These are phyloP conservation scores for Saksenaea oblongispora DNA, from an alignment of 371 early-diverging fungal genomes.

Conservation along the genomic window DNA sequence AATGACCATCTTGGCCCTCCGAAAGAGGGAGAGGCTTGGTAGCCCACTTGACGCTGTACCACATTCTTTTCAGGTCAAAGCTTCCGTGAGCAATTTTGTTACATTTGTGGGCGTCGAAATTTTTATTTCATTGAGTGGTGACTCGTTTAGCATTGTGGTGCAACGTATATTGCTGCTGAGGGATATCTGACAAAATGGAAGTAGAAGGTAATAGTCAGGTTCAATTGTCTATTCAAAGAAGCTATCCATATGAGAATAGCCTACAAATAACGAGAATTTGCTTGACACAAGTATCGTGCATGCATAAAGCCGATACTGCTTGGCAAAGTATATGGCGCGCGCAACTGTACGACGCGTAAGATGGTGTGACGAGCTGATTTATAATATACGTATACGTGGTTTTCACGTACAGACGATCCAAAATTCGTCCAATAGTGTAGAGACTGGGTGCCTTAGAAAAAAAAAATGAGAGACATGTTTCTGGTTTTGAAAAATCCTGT, in stretches of 20 bases:
- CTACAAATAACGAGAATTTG: too few species aligned
- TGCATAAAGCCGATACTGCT: not conserved
- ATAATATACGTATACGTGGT: not conserved
- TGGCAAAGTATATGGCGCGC: not conserved
- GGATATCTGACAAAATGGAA: too few species aligned
- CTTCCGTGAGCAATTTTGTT: not conserved
- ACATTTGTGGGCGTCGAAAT: not conserved
- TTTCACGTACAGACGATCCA: slow-evolving; percentile 3
- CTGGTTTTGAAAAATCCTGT: not conserved
- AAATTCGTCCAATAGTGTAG: not conserved
- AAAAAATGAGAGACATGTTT: not conserved
- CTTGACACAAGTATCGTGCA: too few species aligned
- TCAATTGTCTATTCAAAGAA: too few species aligned
- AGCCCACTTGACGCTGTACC: not conserved
- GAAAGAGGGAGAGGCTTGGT: not conserved
- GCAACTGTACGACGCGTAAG: not conserved
- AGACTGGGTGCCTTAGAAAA: not conserved
- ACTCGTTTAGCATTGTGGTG: not conserved
- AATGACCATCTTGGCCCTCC: not conserved
- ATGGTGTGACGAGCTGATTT: not conserved
- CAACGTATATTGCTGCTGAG: not conserved
- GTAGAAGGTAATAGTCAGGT: too few species aligned
- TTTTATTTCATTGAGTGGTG: not conserved
- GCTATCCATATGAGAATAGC: too few species aligned
- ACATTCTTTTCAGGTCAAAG: not conserved